Percentiles rank a stretch among this genome's conserved stretches.
Evolutionary conservation across 768 basidiomycete genomes (phyloP).

Genomic region (Coprinellus micaceus): DNA sequence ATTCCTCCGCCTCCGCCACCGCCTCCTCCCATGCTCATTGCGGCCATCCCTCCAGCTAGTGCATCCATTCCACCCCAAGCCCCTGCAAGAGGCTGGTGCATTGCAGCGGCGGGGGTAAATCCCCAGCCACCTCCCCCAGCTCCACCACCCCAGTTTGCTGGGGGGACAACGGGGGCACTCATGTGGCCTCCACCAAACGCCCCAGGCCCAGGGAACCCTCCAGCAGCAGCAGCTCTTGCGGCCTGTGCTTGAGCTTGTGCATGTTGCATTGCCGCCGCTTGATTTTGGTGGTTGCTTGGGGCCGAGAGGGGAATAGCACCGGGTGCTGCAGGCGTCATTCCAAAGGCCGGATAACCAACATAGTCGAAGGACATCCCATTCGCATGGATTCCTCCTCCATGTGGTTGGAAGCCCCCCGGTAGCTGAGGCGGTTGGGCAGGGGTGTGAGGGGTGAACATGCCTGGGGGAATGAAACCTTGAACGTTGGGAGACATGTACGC

Average conservation of each 20-base stretch:
- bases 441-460: not conserved
- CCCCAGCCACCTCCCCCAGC: not conserved
- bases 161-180: not conserved
- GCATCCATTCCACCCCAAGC: not conserved
- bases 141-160: not conserved
- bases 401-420: not conserved
- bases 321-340: not conserved
- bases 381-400: not conserved
- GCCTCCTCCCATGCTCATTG: not conserved
- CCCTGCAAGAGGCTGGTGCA: not conserved
- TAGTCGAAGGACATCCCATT: constrained; percentile 7
- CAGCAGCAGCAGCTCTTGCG: not conserved
- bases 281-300: not conserved
- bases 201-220: not conserved
- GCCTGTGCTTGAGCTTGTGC: not conserved
- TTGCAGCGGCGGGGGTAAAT: not conserved
- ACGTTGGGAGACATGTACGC: not conserved
- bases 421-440: not conserved
- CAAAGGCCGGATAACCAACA: constrained; percentile 3
- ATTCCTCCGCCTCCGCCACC: not conserved
- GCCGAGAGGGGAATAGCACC: not conserved
- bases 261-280: not conserved
- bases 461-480: not conserved
- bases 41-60: not conserved
- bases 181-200: not conserved